Percentiles rank a stretch among this genome's conserved stretches.
phyloP scores from a whole-genome alignment of 257 asterid genomes.

The Primulina huaijiensis region DNA sequence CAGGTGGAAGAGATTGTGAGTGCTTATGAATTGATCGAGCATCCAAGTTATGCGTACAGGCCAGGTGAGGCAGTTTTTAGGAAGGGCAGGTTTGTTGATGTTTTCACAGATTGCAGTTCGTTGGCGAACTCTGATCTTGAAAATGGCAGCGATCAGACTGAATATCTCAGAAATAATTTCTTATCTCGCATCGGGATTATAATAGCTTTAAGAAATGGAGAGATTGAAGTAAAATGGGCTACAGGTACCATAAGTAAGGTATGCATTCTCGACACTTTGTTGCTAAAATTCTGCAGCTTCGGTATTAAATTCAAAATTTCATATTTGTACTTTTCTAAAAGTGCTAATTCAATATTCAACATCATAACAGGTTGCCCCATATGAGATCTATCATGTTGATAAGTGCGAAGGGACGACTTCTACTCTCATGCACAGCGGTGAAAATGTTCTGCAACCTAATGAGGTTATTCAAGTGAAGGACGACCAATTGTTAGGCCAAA shows the following conservation, averaged over 20 bases:
- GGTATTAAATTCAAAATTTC: neutral
- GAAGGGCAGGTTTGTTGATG: conserved; percentile 24
- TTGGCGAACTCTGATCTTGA: conserved; percentile 22
- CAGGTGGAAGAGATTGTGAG: conserved; percentile 69
- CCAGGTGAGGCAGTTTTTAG: conserved; percentile 65
- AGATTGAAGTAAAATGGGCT: conserved; percentile 83
- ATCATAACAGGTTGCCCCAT: conserved; percentile 62
- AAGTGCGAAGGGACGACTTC: conserved; percentile 1
- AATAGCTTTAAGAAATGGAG: conserved; percentile 53
- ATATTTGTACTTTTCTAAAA: conserved; percentile 2
- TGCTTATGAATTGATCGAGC: conserved; percentile 89
- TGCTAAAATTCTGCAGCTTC: neutral
- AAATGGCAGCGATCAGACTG: conserved; percentile 26
- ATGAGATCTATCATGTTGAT: conserved; percentile 61
- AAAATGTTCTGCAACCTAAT: conserved; percentile 37
- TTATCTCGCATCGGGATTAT: conserved; percentile 64
- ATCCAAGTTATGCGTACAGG: conserved; percentile 61
- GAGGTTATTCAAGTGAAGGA: conserved; percentile 41
- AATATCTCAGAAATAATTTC: conserved; percentile 26
- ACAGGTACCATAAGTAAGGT: conserved; percentile 69
- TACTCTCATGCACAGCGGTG: conserved; percentile 30
- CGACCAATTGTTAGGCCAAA: conserved; percentile 33
- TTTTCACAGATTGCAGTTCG: conserved; percentile 24
- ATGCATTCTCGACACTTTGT: conserved; percentile 9
- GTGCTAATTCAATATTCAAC: conserved; percentile 19